Conservation (phyloP, 2,329 filamentous ascomycete genomes). For the Bipolaris victoriae region DNA sequence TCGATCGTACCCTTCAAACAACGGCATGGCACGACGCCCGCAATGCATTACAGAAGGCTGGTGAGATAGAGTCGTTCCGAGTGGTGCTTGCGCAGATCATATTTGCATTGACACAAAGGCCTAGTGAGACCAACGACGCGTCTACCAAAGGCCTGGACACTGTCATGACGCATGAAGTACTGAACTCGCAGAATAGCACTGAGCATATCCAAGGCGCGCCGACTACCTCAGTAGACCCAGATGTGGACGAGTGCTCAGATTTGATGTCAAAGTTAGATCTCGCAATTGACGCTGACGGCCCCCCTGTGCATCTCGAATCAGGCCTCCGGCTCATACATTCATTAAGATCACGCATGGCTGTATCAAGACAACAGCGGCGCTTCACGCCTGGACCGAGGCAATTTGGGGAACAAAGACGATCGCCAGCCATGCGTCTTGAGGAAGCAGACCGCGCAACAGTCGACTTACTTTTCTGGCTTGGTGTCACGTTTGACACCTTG, state of each 20-base stretch:
- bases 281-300: constrained; percentile 44
- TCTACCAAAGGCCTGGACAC: background rate
- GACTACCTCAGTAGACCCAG: constrained; percentile 16
- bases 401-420: constrained; percentile 21
- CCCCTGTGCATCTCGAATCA: constrained; percentile 50
- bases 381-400: constrained; percentile 15
- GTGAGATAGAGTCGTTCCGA: constrained; percentile 54
- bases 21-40: constrained; percentile 53
- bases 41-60: constrained; percentile 46
- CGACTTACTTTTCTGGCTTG: constrained; percentile 63
- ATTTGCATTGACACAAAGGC: constrained; percentile 54
- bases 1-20: constrained; percentile 49
- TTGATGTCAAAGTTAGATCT: constrained; percentile 40
- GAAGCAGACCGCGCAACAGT: constrained; percentile 55
- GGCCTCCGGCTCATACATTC: constrained; percentile 51
- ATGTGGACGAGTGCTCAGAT: constrained; percentile 35
- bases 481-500: constrained; percentile 65
- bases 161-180: background rate
- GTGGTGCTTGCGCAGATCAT: constrained; percentile 55
- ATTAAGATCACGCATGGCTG: constrained; percentile 38
- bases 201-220: background rate
- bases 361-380: constrained; percentile 22
- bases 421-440: constrained; percentile 31
- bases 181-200: background rate
- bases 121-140: constrained; percentile 32